Base-by-base conservation (phyloP, 164 flowering plant species). In the Macadamia tetraphylla region DNA sequence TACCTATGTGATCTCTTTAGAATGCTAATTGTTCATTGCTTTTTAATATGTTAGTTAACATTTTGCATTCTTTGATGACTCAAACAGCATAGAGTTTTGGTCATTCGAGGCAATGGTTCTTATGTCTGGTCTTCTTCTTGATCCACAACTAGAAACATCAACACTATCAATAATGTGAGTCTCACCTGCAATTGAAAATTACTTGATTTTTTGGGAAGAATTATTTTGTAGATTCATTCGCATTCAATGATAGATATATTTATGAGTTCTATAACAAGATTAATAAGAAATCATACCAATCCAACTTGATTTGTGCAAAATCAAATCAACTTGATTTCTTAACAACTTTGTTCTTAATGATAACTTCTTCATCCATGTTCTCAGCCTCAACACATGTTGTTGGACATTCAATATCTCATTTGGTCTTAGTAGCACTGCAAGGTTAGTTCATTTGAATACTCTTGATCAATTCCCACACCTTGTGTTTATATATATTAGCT, bases 71-170 rank as follows among this genome's bases (percentile, higher is more conserved):
- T 60, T 15, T 60, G 6, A 29, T 29, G 32, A 40, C 52, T 44
- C 23, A 15, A 48, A 31, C 71, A 68, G 71, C 64, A 60, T 68
- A 42, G 71, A 68, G 52, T 6, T 51, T 15, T 82, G 85, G 81
- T 71, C 85, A 8, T 65, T 66, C 49, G 83, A 80, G 74, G 30
- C 80, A 57, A 71, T 80, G 14, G 53, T 70, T 29, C 66, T 82
- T 48, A 58, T 82, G 32, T 67, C 81, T 46, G 85, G 85, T 17
- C 76, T 80, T 63, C 67, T 82, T 29, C 81, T 79, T 10, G 74
- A 80, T 62, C 77, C 85, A 15, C 56, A 76, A 59, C 74, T 82
- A 2, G 78, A 80, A 60, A 76, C 83, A 23, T 80, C 85, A 17
- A 74, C 80, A 1, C 78, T 81, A 12, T 75, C 81, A 18, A 74